These are phyloP conservation scores for Trametes punicea DNA, from an alignment of 768 basidiomycete species.

Conservation along the genomic window DNA sequence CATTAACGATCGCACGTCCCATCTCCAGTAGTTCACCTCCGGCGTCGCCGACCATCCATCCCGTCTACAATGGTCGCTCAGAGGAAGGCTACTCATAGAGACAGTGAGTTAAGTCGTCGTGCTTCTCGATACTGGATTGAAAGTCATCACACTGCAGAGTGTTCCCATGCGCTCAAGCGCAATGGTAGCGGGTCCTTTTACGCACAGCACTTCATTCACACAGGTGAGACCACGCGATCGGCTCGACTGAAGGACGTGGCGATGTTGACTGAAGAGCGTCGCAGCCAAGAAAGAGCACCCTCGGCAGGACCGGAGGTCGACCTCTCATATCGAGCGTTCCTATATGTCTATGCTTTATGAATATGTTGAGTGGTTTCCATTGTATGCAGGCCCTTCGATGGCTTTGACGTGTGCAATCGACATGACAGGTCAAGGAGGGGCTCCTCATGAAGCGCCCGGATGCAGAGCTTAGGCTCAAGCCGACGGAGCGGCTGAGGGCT, in stretches of 20 bases:
- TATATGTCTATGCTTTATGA: background rate
- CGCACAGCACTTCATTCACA: background rate
- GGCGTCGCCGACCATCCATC: background rate
- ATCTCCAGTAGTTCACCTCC: too few species aligned
- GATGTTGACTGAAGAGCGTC: too few species aligned
- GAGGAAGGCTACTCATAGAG: background rate
- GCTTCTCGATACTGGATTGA: too few species aligned
- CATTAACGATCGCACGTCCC: too few species aligned
- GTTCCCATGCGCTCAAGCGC: background rate
- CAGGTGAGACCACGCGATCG: background rate
- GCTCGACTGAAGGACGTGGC: too few species aligned
- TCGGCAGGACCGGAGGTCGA: background rate
- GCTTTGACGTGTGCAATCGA: background rate
- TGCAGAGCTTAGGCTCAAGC: background rate
- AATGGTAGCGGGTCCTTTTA: slow-evolving; percentile 7
- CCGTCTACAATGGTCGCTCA: background rate
- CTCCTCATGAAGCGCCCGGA: background rate
- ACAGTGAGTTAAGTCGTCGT: background rate
- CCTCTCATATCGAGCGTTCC: background rate
- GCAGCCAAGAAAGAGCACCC: background rate
- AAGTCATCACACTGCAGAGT: background rate
- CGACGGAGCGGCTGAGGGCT: background rate
- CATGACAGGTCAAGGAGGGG: background rate
- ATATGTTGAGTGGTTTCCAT: background rate
- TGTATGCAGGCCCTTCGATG: background rate